phyloP scores from a whole-genome alignment of 768 basidiomycete species.

The Cantharellus anzutake region DNA sequence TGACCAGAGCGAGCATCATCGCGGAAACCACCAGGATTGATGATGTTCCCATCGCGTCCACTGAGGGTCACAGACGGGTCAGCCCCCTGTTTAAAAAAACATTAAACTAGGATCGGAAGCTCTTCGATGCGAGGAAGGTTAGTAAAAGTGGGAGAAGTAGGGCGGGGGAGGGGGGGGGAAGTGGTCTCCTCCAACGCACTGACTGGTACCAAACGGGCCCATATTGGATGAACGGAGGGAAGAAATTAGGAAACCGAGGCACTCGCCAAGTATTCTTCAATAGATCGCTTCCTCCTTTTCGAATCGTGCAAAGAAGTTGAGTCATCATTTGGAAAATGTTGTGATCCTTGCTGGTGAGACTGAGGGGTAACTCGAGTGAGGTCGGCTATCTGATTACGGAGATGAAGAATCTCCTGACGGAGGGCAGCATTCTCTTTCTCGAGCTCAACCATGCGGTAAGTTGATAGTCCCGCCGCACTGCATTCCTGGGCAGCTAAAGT shows the following conservation, averaged over 20 bases:
- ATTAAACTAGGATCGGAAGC: slow-evolving; percentile 10
- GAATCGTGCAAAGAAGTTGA: background rate
- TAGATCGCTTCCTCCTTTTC: slow-evolving; percentile 4
- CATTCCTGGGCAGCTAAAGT: slow-evolving; percentile 15
- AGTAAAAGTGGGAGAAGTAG: background rate
- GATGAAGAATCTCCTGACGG: slow-evolving; percentile 38
- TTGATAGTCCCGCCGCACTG: background rate
- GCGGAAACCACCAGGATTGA: background rate
- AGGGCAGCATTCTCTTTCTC: slow-evolving; percentile 62
- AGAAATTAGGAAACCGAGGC: slow-evolving; percentile 23
- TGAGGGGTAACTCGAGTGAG: background rate
- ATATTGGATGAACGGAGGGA: background rate
- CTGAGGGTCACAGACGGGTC: background rate
- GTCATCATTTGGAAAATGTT: background rate
- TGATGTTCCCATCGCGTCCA: background rate
- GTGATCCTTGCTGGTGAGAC: background rate
- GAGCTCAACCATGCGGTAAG: slow-evolving; percentile 26
- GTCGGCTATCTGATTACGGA: background rate
- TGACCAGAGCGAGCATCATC: background rate
- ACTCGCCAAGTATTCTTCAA: slow-evolving; percentile 55
- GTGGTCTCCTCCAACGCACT: background rate
- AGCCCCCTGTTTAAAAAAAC: slow-evolving; percentile 1
- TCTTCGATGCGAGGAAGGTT: slow-evolving; percentile 1
- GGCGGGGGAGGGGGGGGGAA: background rate
- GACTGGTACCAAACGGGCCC: background rate